phyloP scores from a whole-genome alignment of 192 early-diverging fungal species.

The Mortierella claussenii region DNA sequence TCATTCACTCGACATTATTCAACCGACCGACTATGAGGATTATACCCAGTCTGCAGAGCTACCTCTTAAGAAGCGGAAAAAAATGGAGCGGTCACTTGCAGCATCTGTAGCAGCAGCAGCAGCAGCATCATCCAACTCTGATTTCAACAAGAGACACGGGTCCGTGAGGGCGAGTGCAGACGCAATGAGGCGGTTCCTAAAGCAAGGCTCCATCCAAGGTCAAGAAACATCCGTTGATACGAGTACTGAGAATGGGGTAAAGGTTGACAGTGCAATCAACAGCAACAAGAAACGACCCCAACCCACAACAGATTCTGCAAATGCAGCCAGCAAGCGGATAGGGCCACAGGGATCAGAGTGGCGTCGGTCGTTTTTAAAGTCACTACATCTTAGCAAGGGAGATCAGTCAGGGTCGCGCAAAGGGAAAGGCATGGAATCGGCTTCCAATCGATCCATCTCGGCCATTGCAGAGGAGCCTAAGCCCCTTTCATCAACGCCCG shows the following conservation, averaged over 20 bases:
- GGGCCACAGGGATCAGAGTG: constrained; percentile 17
- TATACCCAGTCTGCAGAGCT: constrained; percentile 53
- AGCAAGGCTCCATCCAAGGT: not conserved
- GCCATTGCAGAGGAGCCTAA: not conserved
- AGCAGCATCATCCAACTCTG: not conserved
- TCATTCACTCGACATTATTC: constrained; percentile 43
- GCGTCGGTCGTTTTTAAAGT: constrained; percentile 35
- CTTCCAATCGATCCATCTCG: not conserved
- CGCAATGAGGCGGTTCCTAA: constrained; percentile 31
- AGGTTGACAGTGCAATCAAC: not conserved
- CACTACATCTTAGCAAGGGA: constrained; percentile 35
- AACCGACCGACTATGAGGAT: constrained; percentile 41
- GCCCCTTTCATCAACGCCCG: not conserved
- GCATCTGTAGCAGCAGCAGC: no score
- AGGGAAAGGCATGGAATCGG: not conserved
- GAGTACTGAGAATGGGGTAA: constrained; percentile 1
- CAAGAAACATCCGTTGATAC: not conserved
- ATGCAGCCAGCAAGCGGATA: not conserved
- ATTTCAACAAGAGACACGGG: not conserved
- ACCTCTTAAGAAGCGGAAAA: constrained; percentile 43
- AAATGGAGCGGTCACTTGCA: constrained; percentile 35
- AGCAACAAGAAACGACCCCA: constrained; percentile 33
- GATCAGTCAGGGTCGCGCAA: not conserved
- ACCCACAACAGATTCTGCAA: not conserved
- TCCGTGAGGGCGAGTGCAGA: constrained; percentile 25